Percentiles rank a stretch among this genome's conserved stretches.
Conservation (phyloP, 148 eudicot species). For the Linanthus parryae region DNA sequence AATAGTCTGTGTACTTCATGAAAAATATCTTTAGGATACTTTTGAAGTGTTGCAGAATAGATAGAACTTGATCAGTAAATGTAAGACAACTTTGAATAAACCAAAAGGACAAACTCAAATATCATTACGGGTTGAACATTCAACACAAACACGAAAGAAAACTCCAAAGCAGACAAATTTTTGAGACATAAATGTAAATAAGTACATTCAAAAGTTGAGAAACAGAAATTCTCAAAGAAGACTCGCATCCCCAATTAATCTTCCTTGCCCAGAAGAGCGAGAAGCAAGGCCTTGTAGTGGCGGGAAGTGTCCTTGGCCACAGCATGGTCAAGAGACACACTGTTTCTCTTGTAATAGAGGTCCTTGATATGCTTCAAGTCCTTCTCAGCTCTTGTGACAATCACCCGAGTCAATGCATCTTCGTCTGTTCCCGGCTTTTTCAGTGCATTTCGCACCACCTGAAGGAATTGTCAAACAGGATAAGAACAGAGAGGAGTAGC, state of each 20-base stretch:
- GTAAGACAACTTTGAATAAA: no score
- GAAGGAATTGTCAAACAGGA: no score
- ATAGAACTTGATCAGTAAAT: no score
- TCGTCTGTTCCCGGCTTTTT: slow-evolving; percentile 56
- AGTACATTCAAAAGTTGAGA: background rate
- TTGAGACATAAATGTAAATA: no score
- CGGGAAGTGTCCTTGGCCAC: slow-evolving; percentile 55
- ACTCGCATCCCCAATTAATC: slow-evolving; percentile 20
- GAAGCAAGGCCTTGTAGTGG: slow-evolving; percentile 69
- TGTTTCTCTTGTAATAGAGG: slow-evolving; percentile 64
- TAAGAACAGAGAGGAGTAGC: no score
- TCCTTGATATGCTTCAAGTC: slow-evolving; percentile 56
- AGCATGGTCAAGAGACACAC: slow-evolving; percentile 53
- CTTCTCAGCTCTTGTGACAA: slow-evolving; percentile 63
- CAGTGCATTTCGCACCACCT: slow-evolving; percentile 59
- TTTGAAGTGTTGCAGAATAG: no score
- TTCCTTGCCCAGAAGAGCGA: slow-evolving; percentile 56
- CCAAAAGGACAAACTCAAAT: no score
- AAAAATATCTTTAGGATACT: no score
- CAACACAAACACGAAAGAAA: no score
- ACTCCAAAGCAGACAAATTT: no score
- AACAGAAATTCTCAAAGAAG: background rate
- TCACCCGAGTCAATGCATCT: slow-evolving; percentile 65
- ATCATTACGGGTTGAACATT: no score
- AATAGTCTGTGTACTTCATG: no score